Conservation (phyloP, 371 early-diverging fungal genomes). For the Syncephalis plumigaleata region DNA sequence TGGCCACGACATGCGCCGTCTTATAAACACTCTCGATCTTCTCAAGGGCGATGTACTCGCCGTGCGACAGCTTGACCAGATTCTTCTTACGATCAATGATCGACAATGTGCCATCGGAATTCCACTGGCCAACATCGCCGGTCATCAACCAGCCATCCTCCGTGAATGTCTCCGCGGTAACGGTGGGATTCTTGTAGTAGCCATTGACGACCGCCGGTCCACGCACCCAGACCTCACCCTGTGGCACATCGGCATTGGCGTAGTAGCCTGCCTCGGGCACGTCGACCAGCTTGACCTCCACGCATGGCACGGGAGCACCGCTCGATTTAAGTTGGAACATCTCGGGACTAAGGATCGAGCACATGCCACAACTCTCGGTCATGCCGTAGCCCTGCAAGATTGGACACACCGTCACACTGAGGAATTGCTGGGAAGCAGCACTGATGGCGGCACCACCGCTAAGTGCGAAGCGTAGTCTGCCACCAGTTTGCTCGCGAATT, state of each 20-base stretch:
- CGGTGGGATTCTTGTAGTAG: conserved; percentile 60
- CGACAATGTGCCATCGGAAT: conserved; percentile 40
- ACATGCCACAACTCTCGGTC: conserved; percentile 41
- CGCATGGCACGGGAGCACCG: conserved; percentile 69
- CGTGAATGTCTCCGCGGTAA: conserved; percentile 56
- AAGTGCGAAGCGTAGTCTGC: conserved; percentile 69
- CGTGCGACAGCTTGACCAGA: conserved; percentile 73
- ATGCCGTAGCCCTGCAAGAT: conserved; percentile 87
- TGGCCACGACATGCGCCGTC: conserved; percentile 50
- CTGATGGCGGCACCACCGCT: conserved; percentile 93
- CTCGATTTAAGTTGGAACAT: conserved; percentile 33
- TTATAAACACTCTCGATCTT: conserved; percentile 91
- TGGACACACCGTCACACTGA: conserved; percentile 65
- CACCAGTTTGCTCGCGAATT: conserved; percentile 84
- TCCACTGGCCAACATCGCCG: conserved; percentile 84
- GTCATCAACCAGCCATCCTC: conserved; percentile 88
- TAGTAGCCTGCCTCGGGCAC: conserved; percentile 63
- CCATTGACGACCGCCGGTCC: conserved; percentile 60
- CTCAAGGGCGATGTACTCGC: conserved; percentile 97
- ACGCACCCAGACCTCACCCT: conserved; percentile 81
- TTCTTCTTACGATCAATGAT: conserved; percentile 82
- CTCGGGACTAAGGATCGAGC: conserved; percentile 39
- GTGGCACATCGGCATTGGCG: conserved; percentile 45
- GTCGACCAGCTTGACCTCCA: conserved; percentile 79
- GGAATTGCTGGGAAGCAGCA: conserved; percentile 63